Evolutionary conservation across 2,329 filamentous ascomycete species (phyloP).

Genomic region (Xylariaceae sp.): DNA sequence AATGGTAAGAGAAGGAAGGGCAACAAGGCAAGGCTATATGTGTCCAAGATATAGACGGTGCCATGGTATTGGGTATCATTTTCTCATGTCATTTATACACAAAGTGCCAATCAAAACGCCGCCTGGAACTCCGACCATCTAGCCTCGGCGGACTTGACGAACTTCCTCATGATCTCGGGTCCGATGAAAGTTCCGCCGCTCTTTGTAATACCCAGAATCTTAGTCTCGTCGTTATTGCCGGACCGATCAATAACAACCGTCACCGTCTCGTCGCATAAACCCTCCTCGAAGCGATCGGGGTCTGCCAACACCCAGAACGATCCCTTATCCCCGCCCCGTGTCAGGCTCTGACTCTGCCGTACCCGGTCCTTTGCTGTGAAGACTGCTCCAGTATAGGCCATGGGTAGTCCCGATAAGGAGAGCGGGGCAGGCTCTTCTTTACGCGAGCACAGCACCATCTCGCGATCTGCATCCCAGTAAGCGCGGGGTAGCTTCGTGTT

Average conservation of each 20-base stretch:
- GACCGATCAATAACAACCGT: slow-evolving; percentile 70
- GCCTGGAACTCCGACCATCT: slow-evolving; percentile 56
- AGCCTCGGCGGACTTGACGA: slow-evolving; percentile 54
- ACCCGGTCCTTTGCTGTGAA: slow-evolving; percentile 61
- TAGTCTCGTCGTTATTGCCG: slow-evolving; percentile 42
- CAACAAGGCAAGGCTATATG: neutral
- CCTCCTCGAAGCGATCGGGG: slow-evolving; percentile 86
- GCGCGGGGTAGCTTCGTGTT: slow-evolving; percentile 74
- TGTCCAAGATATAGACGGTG: neutral
- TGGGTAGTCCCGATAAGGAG: slow-evolving; percentile 59
- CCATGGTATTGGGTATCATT: slow-evolving; percentile 15
- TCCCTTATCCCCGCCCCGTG: slow-evolving; percentile 37
- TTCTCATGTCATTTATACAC: slow-evolving; percentile 9
- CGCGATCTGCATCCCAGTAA: slow-evolving; percentile 76
- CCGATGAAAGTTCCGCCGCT: slow-evolving; percentile 69
- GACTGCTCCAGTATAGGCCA: slow-evolving; percentile 72
- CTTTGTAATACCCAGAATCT: slow-evolving; percentile 73
- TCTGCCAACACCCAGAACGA: slow-evolving; percentile 74
- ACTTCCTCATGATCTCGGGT: slow-evolving; percentile 53
- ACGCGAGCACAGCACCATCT: slow-evolving; percentile 68
- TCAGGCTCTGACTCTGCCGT: slow-evolving; percentile 34
- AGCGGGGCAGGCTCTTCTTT: slow-evolving; percentile 51
- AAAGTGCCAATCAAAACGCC: slow-evolving; percentile 14
- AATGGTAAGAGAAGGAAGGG: neutral
- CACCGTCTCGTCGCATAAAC: slow-evolving; percentile 74